These are phyloP conservation scores for Rhytidhysteron rufulum DNA, from an alignment of 2,329 filamentous ascomycete species.

Conservation along the genomic window DNA sequence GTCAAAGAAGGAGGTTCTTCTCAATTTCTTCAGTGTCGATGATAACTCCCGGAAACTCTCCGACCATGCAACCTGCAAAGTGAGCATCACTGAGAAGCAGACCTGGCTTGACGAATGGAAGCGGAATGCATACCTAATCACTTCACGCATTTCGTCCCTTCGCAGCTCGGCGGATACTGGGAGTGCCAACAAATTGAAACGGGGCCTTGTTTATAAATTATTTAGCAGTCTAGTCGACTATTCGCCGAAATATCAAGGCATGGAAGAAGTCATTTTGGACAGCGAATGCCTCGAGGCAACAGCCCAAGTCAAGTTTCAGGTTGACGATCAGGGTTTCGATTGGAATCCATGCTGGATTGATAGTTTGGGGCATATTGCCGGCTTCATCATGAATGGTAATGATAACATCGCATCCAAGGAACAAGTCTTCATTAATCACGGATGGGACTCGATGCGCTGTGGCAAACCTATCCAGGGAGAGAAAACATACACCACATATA, in stretches of 20 bases:
- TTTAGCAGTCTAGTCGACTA: slow-evolving; percentile 21
- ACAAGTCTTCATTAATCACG: slow-evolving; percentile 9
- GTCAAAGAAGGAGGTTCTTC: slow-evolving; percentile 24
- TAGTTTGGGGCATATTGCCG: slow-evolving; percentile 11
- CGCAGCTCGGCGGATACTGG: slow-evolving; percentile 9
- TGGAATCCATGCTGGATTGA: slow-evolving; percentile 13
- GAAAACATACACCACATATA: slow-evolving; percentile 10
- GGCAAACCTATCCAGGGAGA: not conserved
- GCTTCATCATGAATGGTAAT: slow-evolving; percentile 14
- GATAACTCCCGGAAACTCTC: slow-evolving; percentile 33
- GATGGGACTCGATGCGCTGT: slow-evolving; percentile 12
- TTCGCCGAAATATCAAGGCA: slow-evolving; percentile 15
- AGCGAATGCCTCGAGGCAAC: slow-evolving; percentile 13
- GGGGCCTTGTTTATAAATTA: slow-evolving; percentile 18
- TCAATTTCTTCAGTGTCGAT: slow-evolving; percentile 36
- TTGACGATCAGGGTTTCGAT: slow-evolving; percentile 5
- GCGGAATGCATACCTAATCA: slow-evolving; percentile 14
- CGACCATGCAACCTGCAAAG: slow-evolving; percentile 33
- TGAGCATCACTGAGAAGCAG: slow-evolving; percentile 16
- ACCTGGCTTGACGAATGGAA: slow-evolving; percentile 13
- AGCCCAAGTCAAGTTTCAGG: slow-evolving; percentile 7
- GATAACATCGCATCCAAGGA: slow-evolving; percentile 6
- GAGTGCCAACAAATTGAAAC: slow-evolving; percentile 11
- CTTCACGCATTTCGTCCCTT: slow-evolving; percentile 11
- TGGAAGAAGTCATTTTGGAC: slow-evolving; percentile 18